Percentiles rank a stretch among this genome's conserved stretches.
phyloP scores from a whole-genome alignment of 768 basidiomycete genomes.

The Pisolithus albus region DNA sequence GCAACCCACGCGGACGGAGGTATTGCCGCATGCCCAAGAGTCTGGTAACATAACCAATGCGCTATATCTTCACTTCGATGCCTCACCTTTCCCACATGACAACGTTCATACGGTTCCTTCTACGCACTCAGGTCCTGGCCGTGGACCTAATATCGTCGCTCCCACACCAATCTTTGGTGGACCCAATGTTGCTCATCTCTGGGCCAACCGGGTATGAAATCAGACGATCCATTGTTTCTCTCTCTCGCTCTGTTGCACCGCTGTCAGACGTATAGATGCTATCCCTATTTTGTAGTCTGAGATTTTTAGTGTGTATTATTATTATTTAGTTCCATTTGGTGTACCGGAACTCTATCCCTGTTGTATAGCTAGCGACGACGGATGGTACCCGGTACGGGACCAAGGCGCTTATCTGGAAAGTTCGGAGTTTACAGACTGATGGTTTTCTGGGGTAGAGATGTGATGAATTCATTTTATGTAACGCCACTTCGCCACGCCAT shows the following conservation, averaged over 20 bases:
- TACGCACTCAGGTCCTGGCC: constrained; percentile 3
- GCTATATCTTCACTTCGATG: constrained; percentile 31
- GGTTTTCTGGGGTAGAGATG: not conserved
- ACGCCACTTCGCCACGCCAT: not conserved
- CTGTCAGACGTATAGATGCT: not conserved
- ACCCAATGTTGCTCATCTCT: constrained; percentile 28
- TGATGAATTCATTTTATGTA: not conserved
- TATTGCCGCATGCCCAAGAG: constrained; percentile 11
- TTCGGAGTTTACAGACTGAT: not conserved
- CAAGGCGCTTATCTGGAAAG: not conserved
- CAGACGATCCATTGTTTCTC: constrained; percentile 1
- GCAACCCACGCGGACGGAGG: constrained; percentile 17
- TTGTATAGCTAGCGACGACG: not conserved
- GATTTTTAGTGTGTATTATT: not conserved
- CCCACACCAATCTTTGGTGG: constrained; percentile 30
- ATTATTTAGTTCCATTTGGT: not conserved
- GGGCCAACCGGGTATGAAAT: constrained; percentile 26
- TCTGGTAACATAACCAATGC: constrained; percentile 24
- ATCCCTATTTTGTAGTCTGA: not conserved
- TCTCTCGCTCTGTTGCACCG: not conserved
- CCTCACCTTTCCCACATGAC: constrained; percentile 26
- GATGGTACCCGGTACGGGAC: not conserved
- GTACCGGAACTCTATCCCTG: constrained; percentile 1
- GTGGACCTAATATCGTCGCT: constrained; percentile 26
- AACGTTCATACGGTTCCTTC: constrained; percentile 16